phyloP scores from a whole-genome alignment of 331 rosid genomes.

The Dryas integrifolia region DNA sequence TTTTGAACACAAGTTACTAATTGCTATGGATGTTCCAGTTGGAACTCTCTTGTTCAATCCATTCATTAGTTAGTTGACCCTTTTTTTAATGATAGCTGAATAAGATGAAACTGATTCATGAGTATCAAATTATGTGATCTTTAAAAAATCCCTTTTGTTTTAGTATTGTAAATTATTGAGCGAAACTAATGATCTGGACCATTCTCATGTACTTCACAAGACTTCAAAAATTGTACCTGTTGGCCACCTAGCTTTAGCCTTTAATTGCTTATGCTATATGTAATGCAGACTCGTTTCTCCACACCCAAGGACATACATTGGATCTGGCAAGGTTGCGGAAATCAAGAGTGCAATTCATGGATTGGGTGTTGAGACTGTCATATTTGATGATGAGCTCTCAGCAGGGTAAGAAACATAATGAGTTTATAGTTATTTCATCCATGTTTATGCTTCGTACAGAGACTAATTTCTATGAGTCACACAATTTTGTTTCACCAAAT shows the following conservation, averaged over 20 bases:
- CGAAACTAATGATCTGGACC: neutral
- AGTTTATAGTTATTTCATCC: slow-evolving; percentile 21
- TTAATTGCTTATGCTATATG: slow-evolving; percentile 16
- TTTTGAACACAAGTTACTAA: no score
- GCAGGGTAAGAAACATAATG: slow-evolving; percentile 63
- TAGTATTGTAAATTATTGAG: neutral
- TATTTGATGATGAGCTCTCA: slow-evolving; percentile 93
- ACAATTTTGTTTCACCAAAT: neutral
- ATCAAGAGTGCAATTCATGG: slow-evolving; percentile 83
- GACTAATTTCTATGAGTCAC: neutral
- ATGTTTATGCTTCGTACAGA: slow-evolving; percentile 9
- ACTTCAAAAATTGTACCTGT: neutral
- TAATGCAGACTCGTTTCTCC: slow-evolving; percentile 68
- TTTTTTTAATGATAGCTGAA: no score
- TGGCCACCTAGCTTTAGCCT: slow-evolving; percentile 14
- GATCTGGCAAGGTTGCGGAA: slow-evolving; percentile 93
- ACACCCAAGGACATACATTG: slow-evolving; percentile 90
- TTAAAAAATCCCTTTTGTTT: neutral
- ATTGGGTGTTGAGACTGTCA: slow-evolving; percentile 74
- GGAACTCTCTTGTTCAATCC: no score
- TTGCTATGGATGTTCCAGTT: no score
- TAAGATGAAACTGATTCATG: no score
- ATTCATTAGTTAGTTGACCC: no score
- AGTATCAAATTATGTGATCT: no score
- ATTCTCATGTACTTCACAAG: neutral